Percentiles rank a stretch among this genome's conserved stretches.
These are phyloP conservation scores for Trichoderma gracile DNA, from an alignment of 2,329 filamentous ascomycete species.

Conservation along the genomic window DNA sequence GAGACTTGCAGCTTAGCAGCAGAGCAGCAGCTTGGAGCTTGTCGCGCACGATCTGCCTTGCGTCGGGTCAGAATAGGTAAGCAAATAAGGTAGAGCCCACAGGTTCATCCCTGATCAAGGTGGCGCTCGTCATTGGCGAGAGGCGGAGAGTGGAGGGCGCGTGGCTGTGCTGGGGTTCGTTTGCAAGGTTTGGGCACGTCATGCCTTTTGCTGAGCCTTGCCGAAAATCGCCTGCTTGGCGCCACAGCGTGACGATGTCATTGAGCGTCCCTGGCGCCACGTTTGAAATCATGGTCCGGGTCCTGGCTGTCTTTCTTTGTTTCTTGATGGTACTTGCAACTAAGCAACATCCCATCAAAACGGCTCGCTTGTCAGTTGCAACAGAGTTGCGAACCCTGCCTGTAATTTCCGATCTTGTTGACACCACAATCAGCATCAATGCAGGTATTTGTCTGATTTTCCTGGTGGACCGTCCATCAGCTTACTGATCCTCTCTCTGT, in stretches of 20 bases:
- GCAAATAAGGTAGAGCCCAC: slow-evolving; percentile 23
- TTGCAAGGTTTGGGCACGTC: no score
- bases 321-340: background rate
- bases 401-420: no score
- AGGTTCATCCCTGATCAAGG: slow-evolving; percentile 1
- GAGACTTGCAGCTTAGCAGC: background rate
- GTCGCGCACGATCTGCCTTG: slow-evolving; percentile 24
- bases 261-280: background rate
- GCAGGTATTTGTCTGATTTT: background rate
- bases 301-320: background rate
- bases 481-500: background rate
- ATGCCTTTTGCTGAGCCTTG: slow-evolving; percentile 12
- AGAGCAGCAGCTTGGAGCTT: background rate
- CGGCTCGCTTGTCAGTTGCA: background rate
- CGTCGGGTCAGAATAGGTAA: slow-evolving; percentile 22
- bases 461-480: background rate
- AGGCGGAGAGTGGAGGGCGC: background rate
- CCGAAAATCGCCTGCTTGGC: background rate
- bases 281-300: background rate
- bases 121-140: slow-evolving; percentile 9
- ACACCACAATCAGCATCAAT: background rate
- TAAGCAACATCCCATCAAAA: no score
- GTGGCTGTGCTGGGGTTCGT: slow-evolving; percentile 20
- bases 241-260: slow-evolving; percentile 10
- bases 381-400: background rate